Percentiles rank a stretch among this genome's conserved stretches.
Conservation (phyloP, 2,329 filamentous ascomycete genomes). For the Phialocephala sp. region DNA sequence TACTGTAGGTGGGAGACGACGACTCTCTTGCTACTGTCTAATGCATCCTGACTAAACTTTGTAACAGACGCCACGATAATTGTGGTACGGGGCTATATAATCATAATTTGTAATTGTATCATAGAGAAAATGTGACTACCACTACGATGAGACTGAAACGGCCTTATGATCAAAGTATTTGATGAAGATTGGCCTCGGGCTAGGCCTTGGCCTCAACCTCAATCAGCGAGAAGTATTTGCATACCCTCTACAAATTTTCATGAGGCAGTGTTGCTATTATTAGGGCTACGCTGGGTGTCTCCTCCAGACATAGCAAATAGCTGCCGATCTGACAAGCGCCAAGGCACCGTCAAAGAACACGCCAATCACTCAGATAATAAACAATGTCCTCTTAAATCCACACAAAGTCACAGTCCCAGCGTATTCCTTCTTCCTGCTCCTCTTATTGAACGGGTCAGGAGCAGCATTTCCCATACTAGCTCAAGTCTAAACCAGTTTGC, state of each 20-base stretch:
- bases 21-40: background rate
- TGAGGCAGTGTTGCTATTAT: background rate
- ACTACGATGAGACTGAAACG: background rate
- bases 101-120: background rate
- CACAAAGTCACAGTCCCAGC: no score
- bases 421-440: no score
- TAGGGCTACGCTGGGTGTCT: no score
- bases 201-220: background rate
- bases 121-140: background rate
- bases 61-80: background rate
- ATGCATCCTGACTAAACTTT: background rate
- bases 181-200: background rate
- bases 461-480: no score
- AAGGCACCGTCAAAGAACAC: no score
- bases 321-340: no score
- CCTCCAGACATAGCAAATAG: no score
- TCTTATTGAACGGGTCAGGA: no score
- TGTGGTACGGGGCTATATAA: background rate
- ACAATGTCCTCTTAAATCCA: no score
- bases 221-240: background rate
- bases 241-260: background rate
- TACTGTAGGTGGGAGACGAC: background rate
- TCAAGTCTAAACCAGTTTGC: no score
- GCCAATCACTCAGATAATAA: no score
- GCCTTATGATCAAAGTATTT: background rate